Evolutionary conservation across 805 yeast species (phyloP), one percentile per base, ranked within the genome.

Genomic region (Pachysolen tannophilus): DNA sequence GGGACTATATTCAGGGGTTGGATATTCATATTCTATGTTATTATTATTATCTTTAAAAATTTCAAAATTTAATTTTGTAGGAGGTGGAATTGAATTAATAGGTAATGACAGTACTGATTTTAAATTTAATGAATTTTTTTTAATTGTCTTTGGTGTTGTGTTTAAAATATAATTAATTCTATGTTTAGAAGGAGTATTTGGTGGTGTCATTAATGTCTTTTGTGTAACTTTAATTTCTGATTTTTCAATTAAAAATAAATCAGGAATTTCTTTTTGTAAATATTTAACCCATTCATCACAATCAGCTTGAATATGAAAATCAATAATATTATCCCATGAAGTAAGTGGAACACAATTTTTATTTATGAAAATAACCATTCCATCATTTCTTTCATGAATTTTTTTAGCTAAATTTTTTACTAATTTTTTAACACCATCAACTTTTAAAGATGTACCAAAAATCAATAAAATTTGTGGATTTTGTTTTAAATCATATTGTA

Each of bases 401-500:
- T 72, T 72, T 41, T 70, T 70, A 31, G 94, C 77, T 42, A 84
- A 54, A 16, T 69, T 68, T 42, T 74, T 72, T 2, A 88, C 96
- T 15, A 90, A 63, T 44, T 72, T 75, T 50, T 78, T 82, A 31
- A 92, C 88, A 1, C 98, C 98, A 44, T 80, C 83, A 9, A 90
- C 97, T 58, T 78, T 83, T 27, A 92, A 63, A 4, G 96, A 85
- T 0, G 98, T 92, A 0, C 98, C 98, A 71, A 85, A 78, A 8
- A 90, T 82, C n/a, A 90, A 58, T 32, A 92, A 65, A 41, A 84
- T 53, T 50, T 87, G 95, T 0, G 97, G 95, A 40, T 63, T 67
- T 28, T 71, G 61, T 40, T 62, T 66, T 39, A 85, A 50, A 58
- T 90, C 97, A 15, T 69, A 63, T 33, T 63, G 68, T 26, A 84